Conservation (phyloP, 371 early-diverging fungal species). For the Mucor racemosus region DNA sequence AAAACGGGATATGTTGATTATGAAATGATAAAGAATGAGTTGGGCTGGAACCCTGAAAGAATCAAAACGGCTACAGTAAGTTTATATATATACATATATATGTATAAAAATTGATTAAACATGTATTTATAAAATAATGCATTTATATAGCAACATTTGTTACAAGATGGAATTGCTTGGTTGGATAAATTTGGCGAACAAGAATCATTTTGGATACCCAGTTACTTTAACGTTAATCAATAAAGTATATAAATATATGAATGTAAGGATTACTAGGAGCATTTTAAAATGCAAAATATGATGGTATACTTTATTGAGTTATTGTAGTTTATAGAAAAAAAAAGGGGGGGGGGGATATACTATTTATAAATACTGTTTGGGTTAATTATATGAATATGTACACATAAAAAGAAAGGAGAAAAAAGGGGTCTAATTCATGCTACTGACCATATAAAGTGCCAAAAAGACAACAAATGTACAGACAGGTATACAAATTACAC, state of each 20-base stretch:
- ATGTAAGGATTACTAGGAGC: background rate
- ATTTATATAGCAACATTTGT: slow-evolving; percentile 63
- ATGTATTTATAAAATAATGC: background rate
- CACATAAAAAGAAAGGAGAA: background rate
- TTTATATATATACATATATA: background rate
- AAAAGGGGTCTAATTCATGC: slow-evolving; percentile 8
- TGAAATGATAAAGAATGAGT: slow-evolving; percentile 50
- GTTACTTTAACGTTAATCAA: slow-evolving; percentile 53
- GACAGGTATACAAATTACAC: slow-evolving; percentile 57
- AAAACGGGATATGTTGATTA: slow-evolving; percentile 70
- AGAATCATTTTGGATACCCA: slow-evolving; percentile 81
- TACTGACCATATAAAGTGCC: slow-evolving; percentile 43
- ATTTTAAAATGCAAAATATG: background rate
- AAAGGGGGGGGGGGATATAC: background rate
- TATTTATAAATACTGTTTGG: background rate
- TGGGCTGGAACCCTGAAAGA: slow-evolving; percentile 70
- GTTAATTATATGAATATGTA: slow-evolving; percentile 3
- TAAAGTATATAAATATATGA: background rate
- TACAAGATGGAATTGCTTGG: slow-evolving; percentile 87
- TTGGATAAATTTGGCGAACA: slow-evolving; percentile 69
- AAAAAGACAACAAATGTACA: slow-evolving; percentile 55
- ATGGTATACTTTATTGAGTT: slow-evolving; percentile 7
- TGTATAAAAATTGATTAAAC: slow-evolving; percentile 13
- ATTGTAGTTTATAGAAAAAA: background rate
- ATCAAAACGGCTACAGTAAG: slow-evolving; percentile 45